phyloP scores from a whole-genome alignment of 345 rosid genomes.

The Syzygium aqueum region DNA sequence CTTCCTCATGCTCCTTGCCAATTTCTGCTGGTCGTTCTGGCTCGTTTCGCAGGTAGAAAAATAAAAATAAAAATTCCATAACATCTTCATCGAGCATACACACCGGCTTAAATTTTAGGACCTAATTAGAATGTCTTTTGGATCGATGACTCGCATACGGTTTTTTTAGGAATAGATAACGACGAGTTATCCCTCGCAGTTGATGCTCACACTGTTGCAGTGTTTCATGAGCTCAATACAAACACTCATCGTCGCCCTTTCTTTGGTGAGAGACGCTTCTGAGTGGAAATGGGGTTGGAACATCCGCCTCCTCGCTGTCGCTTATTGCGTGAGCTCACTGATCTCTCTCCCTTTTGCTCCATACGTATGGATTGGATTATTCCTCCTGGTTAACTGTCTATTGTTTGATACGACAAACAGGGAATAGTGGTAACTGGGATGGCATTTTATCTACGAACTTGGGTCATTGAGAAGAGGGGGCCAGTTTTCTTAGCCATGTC shows the following conservation, averaged over 20 bases:
- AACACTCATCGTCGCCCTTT: slow-evolving; percentile 63
- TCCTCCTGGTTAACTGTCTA: neutral
- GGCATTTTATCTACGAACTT: slow-evolving; percentile 77
- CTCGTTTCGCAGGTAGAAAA: slow-evolving; percentile 68
- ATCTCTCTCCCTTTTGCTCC: neutral
- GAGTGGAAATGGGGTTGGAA: slow-evolving; percentile 86
- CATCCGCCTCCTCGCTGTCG: slow-evolving; percentile 59
- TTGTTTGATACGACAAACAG: slow-evolving; percentile 17
- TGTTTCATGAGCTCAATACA: slow-evolving; percentile 72
- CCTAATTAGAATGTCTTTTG: neutral
- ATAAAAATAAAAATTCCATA: neutral
- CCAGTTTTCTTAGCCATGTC: slow-evolving; percentile 92
- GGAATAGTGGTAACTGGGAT: slow-evolving; percentile 85
- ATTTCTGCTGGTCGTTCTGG: slow-evolving; percentile 71
- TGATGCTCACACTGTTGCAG: slow-evolving; percentile 68
- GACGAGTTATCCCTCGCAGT: slow-evolving; percentile 71
- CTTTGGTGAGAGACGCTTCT: slow-evolving; percentile 51
- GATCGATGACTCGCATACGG: neutral
- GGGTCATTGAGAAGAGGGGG: slow-evolving; percentile 86
- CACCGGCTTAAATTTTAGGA: neutral
- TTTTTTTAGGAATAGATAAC: slow-evolving; percentile 39
- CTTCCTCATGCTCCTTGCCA: slow-evolving; percentile 70
- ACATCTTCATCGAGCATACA: neutral
- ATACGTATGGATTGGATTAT: neutral
- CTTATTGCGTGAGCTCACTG: slow-evolving; percentile 53